These are phyloP conservation scores for Penstemon eatonii DNA, from an alignment of 257 asterid genomes.

Conservation along the genomic window DNA sequence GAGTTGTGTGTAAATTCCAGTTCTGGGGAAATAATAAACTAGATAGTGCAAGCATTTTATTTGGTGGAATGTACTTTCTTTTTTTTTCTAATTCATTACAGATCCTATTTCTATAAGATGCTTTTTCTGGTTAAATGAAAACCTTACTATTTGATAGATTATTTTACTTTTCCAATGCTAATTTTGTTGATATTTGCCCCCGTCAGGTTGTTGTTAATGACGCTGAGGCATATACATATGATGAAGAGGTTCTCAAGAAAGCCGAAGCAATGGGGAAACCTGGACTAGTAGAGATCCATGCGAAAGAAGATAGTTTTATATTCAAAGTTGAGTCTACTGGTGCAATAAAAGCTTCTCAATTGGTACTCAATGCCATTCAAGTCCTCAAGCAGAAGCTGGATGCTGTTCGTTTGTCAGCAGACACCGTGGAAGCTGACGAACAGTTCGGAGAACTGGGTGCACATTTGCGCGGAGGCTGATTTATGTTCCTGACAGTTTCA, in stretches of 20 bases:
- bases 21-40: too few species aligned
- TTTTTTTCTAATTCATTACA: too few species aligned
- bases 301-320: slow-evolving; percentile 91
- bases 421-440: slow-evolving; percentile 96
- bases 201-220: slow-evolving; percentile 54
- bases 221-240: slow-evolving; percentile 85
- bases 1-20: neutral
- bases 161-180: neutral
- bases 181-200: neutral
- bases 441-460: slow-evolving; percentile 99
- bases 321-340: slow-evolving; percentile 96
- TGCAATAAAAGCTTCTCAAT: slow-evolving; percentile 80
- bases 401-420: slow-evolving; percentile 92
- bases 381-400: slow-evolving; percentile 89
- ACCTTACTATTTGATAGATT: neutral
- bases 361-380: slow-evolving; percentile 82
- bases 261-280: slow-evolving; percentile 85
- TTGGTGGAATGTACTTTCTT: neutral
- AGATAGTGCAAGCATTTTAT: neutral
- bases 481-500: too few species aligned
- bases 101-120: too few species aligned
- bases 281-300: slow-evolving; percentile 77
- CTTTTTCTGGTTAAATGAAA: neutral
- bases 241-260: slow-evolving; percentile 92
- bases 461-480: slow-evolving; percentile 18